Evolutionary conservation across 495 filamentous ascomycete species (phyloP).

Genomic region (Rhizodiscina lignyota): DNA sequence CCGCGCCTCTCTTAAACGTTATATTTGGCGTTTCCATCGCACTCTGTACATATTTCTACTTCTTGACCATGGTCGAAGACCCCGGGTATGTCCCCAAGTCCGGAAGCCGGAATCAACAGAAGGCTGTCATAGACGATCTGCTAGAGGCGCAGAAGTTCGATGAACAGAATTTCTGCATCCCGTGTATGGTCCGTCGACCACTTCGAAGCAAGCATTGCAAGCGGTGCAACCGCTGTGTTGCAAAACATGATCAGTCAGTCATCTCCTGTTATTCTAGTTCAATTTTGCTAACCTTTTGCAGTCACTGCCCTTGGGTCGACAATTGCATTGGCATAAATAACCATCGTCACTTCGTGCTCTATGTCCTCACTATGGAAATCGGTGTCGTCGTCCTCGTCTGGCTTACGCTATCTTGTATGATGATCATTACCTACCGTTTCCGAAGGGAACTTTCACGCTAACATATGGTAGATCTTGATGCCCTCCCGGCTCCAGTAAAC

Average conservation of each 20-base stretch:
- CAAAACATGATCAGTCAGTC: slow-evolving; percentile 91
- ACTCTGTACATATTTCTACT: slow-evolving; percentile 71
- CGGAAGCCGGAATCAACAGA: slow-evolving; percentile 72
- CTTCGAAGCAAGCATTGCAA: slow-evolving; percentile 91
- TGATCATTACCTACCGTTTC: slow-evolving; percentile 1
- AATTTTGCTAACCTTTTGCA: slow-evolving; percentile 17
- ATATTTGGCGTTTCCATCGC: slow-evolving; percentile 46
- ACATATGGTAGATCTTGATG: slow-evolving; percentile 24
- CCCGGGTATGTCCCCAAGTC: slow-evolving; percentile 92
- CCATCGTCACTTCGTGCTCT: slow-evolving; percentile 85
- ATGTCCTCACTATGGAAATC: slow-evolving; percentile 57
- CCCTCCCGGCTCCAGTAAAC: slow-evolving; percentile 27
- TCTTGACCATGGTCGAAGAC: slow-evolving; percentile 67
- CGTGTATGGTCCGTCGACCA: slow-evolving; percentile 84
- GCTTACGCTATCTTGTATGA: slow-evolving; percentile 34
- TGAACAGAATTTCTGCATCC: slow-evolving; percentile 81
- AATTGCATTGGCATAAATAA: slow-evolving; percentile 94
- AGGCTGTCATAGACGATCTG: slow-evolving; percentile 71
- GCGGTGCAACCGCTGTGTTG: slow-evolving; percentile 77
- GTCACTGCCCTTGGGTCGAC: slow-evolving; percentile 95
- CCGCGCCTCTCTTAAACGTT: slow-evolving; percentile 59
- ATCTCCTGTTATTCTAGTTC: slow-evolving; percentile 1
- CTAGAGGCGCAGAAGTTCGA: slow-evolving; percentile 77
- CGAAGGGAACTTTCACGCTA: slow-evolving; percentile 6
- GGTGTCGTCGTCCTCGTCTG: slow-evolving; percentile 47